phyloP scores from a whole-genome alignment of 1,284 basidiomycete species.

The Ustilago bromivora region DNA sequence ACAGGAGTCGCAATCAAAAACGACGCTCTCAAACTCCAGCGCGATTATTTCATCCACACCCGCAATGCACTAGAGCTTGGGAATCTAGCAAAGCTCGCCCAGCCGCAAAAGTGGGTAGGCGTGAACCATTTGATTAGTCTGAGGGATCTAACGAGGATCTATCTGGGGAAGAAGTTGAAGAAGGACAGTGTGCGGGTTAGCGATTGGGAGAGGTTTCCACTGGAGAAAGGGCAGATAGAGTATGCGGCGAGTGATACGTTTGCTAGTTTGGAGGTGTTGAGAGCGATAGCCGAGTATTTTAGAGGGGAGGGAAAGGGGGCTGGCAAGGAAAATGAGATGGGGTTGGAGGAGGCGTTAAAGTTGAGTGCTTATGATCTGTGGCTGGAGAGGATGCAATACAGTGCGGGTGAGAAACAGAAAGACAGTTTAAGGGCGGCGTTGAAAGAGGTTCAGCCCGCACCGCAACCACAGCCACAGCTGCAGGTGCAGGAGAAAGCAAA shows the following conservation, averaged over 20 bases:
- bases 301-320: background rate
- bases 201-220: conserved; percentile 45
- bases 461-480: conserved; percentile 1
- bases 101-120: conserved; percentile 43
- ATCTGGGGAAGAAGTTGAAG: conserved; percentile 46
- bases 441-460: conserved; percentile 21
- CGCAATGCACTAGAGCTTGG: conserved; percentile 54
- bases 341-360: conserved; percentile 24
- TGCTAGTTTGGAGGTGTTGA: conserved; percentile 55
- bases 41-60: conserved; percentile 51
- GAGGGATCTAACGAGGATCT: conserved; percentile 53
- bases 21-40: conserved; percentile 56
- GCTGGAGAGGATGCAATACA: conserved; percentile 11
- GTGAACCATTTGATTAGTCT: conserved; percentile 44
- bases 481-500: background rate
- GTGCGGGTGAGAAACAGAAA: conserved; percentile 11
- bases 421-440: conserved; percentile 14
- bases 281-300: conserved; percentile 34
- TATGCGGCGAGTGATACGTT: conserved; percentile 63
- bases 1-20: conserved; percentile 58
- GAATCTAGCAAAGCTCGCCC: conserved; percentile 42
- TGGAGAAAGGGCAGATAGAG: conserved; percentile 48
- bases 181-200: conserved; percentile 54
- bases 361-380: conserved; percentile 35
- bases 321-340: conserved; percentile 5